Percentiles rank a stretch among this genome's conserved stretches.
Evolutionary conservation across 306 rosid species (phyloP).

Genomic region (Fagus sylvatica): DNA sequence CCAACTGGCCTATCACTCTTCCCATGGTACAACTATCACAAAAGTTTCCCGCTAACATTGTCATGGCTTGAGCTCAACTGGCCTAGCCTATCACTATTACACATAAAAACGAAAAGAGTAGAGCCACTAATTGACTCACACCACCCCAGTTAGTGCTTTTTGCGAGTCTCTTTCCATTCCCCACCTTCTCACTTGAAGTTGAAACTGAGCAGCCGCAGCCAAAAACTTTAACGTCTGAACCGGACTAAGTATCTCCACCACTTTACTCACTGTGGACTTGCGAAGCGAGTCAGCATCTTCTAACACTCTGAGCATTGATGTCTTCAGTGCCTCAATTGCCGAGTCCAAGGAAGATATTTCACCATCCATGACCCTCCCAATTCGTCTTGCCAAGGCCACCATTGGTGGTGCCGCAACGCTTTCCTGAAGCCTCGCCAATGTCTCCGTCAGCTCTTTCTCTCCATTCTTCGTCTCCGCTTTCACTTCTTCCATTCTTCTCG

Average conservation of each 20-base stretch:
- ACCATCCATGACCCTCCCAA: constrained; percentile 24
- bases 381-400: constrained; percentile 13
- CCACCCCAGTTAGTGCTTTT: no score
- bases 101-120: no score
- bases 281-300: constrained; percentile 33
- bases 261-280: constrained; percentile 26
- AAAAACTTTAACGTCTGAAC: constrained; percentile 41
- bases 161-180: constrained; percentile 18
- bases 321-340: constrained; percentile 26
- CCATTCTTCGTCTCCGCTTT: constrained; percentile 15
- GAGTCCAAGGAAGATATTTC: constrained; percentile 21
- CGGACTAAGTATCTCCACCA: constrained; percentile 28
- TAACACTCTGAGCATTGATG: constrained; percentile 16
- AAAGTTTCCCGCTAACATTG: no score
- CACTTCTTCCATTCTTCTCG: not conserved
- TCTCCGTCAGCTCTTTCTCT: constrained; percentile 30
- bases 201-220: constrained; percentile 34
- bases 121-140: no score
- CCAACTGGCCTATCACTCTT: no score
- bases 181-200: constrained; percentile 24
- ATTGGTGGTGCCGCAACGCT: constrained; percentile 32
- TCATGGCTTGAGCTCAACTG: no score
- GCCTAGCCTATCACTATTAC: no score
- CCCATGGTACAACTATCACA: no score
- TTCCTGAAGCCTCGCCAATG: constrained; percentile 41